These are phyloP conservation scores for Coniochaeta hoffmannii DNA, from an alignment of 2,329 filamentous ascomycete genomes.

Conservation along the genomic window DNA sequence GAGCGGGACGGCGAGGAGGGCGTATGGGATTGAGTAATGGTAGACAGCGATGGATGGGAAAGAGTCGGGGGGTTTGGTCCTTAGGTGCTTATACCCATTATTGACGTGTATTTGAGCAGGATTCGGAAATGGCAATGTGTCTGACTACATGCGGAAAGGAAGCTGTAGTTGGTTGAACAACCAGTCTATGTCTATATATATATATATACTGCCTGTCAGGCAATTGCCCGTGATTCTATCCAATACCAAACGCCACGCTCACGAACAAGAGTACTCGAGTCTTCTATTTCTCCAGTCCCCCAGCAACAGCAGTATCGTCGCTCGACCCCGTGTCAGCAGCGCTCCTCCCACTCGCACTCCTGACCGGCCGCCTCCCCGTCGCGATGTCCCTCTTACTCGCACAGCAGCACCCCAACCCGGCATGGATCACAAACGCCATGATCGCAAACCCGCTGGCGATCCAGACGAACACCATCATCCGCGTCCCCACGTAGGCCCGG, in stretches of 20 bases:
- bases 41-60: background rate
- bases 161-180: background rate
- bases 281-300: background rate
- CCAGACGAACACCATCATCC: constrained; percentile 91
- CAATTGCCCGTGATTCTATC: no score
- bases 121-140: background rate
- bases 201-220: background rate
- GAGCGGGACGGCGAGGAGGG: constrained; percentile 62
- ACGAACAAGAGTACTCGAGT: background rate
- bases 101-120: background rate
- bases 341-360: constrained; percentile 3
- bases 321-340: background rate
- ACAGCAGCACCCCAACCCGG: constrained; percentile 73
- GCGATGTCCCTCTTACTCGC: constrained; percentile 45
- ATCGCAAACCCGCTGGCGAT: constrained; percentile 60
- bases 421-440: constrained; percentile 65
- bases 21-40: constrained; percentile 42
- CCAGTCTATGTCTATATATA: background rate
- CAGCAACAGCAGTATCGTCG: background rate
- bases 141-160: background rate
- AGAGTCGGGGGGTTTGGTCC: background rate
- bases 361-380: constrained; percentile 25
- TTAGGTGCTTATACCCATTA: background rate
- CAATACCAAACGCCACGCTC: background rate
- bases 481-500: constrained; percentile 55